phyloP scores from a whole-genome alignment of 2,329 filamentous ascomycete species.

The Alternaria sp. region DNA sequence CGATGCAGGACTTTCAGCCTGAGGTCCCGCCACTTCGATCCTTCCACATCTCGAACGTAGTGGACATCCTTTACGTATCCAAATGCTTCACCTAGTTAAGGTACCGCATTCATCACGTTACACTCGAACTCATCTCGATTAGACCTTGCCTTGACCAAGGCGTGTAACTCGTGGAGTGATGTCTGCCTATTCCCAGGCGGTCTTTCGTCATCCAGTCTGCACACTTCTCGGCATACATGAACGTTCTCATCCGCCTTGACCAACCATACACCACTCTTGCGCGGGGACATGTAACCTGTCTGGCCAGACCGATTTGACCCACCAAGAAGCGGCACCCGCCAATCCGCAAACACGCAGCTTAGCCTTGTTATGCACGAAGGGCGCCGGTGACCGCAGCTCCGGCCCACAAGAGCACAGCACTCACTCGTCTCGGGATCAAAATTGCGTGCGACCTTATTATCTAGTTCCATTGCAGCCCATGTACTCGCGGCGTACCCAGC shows the following conservation, averaged over 20 bases:
- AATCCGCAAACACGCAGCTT: conserved; percentile 32
- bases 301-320: conserved; percentile 35
- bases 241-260: conserved; percentile 21
- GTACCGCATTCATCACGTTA: neutral
- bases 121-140: neutral
- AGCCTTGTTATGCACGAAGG: conserved; percentile 27
- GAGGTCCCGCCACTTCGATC: conserved; percentile 28
- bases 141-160: neutral
- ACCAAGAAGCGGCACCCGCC: conserved; percentile 30
- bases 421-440: conserved; percentile 50
- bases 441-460: conserved; percentile 47
- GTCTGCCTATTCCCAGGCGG: neutral
- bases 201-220: conserved; percentile 9
- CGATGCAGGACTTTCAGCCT: conserved; percentile 20
- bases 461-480: conserved; percentile 42
- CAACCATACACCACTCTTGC: conserved; percentile 30
- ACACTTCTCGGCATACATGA: conserved; percentile 24
- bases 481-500: conserved; percentile 50
- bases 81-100: neutral
- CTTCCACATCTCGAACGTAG: conserved; percentile 5
- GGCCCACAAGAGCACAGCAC: conserved; percentile 49
- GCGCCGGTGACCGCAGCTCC: conserved; percentile 40
- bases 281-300: conserved; percentile 37
- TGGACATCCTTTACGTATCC: conserved; percentile 1
- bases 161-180: neutral